Evolutionary conservation across 192 early-diverging fungal species (phyloP), one percentile per base, ranked within the genome.

Genomic region (Funneliformis mosseae): DNA sequence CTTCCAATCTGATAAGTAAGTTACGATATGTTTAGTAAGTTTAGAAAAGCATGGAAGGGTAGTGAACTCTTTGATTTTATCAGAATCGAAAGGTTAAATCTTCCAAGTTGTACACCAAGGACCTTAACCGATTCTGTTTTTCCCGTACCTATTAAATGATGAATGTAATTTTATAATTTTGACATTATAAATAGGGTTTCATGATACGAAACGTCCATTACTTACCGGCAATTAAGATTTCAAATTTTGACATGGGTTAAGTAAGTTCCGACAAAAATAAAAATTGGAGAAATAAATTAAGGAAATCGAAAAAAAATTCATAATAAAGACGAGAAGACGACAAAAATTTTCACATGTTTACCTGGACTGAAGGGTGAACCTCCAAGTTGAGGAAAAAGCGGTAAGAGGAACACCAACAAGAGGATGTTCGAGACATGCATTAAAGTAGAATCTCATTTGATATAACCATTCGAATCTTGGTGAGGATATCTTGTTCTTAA

Each of bases 41-140:
- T 39, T 63, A 6, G 74, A 83, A 84, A 91, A 88, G 43, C 82
- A 81, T 6, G 82, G 25, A n/a, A 91, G 71, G 10, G 83, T 80
- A 8, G 73, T 63, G 33, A 86, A 88, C 42, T 89, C 87, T 39
- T 88, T 82, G 12, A 85, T 83, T 50, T 87, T 83, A 74, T 91
- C 88, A 23, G 75, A 76, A 72, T 91, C 90, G 39, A 88, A 84
- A 27, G 89, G 81, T n/a, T n/a, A 84, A 98, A 98, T 39, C 98
- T 91, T 10, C 99, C 99, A 25, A 99, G 88, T 78, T 70, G 62
- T 46, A 79, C 77, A 80, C 97, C 98, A 80, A 99, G 87, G 0
- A 98, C 96, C 84, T 99, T 99, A 77, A 98, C 98, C 16, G 95
- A 95, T 85, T 99, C 98, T 2, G 98, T 99, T 86, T 99, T 99